Base-by-base conservation (phyloP, 345 rosid genomes). In the Boechera divaricarpa region DNA sequence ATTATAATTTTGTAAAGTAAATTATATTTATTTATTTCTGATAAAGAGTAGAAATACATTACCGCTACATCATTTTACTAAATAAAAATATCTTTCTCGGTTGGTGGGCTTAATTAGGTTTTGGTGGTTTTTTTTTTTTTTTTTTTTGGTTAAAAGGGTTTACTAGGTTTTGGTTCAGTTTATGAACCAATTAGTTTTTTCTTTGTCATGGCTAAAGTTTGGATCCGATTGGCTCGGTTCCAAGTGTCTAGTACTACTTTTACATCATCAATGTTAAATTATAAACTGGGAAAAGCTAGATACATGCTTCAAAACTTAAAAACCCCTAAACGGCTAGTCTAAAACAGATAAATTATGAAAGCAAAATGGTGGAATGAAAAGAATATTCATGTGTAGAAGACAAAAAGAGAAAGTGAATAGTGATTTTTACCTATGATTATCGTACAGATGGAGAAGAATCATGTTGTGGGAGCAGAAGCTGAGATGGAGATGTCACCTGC, bases 401-500 rank as follows among this genome's bases (percentile, higher is more conserved):
- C 5, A 69, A 24, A 53, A 13, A 41, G 1, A 33, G 6, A 31
- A 47, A 33, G 24, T 39, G 49, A 70, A 55, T 36, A 44, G 28
- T 18, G 56, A 8, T 53, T 48, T 21, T 76, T 41, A 52, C 65
- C 32, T 44, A 32, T 39, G 44, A 29, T 39, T 49, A 51, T 72
- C 26, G 35, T 41, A 59, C 73, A 78, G 81, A 39, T 78, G 72
- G 77, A 44, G 72, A 59, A 39, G 36, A 41, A 51, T 7, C 57
- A 21, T 6, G 58, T 15, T 6, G 65, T 4, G 32, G 67, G 39
- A 24, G 60, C 10, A 4, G 67, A 55, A 63, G 67, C 51, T 24
- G 67, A 33, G 12, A 21, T 68, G 69, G 80, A 69, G 32, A 42
- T 67, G 10, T 58, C 77, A 60, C 69, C 69, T 66, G 73, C 64